A percentile compares a stretch with the other conserved stretches of the same genome.
phyloP scores from a whole-genome alignment of 2,329 filamentous ascomycete species.

The Gnomoniopsis sp. region DNA sequence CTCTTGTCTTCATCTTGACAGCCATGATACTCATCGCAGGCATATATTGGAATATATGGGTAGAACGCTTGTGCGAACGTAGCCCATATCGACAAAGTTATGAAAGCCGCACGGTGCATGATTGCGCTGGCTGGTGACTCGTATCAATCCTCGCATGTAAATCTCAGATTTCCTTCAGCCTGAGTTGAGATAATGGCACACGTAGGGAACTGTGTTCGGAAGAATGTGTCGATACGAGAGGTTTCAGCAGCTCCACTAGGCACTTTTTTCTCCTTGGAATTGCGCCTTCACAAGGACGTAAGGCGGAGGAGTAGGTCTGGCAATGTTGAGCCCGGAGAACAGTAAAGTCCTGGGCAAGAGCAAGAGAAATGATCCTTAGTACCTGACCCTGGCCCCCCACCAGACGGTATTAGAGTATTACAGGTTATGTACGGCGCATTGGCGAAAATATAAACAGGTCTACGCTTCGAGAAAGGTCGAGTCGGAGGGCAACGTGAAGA shows the following conservation, averaged over 20 bases:
- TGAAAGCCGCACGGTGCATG: constrained; percentile 40
- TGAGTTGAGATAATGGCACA: background rate
- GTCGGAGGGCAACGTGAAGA: background rate
- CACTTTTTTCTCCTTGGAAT: background rate
- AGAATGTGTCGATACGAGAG: background rate
- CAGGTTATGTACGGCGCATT: constrained; percentile 25
- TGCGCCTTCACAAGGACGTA: background rate
- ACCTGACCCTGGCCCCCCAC: constrained; percentile 22
- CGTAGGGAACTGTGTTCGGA: background rate
- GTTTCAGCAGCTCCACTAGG: too few species aligned
- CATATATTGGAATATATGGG: constrained; percentile 36
- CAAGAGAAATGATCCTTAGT: constrained; percentile 20
- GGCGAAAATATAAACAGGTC: constrained; percentile 10
- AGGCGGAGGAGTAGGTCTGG: too few species aligned
- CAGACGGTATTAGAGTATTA: constrained; percentile 26
- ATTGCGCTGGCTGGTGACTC: constrained; percentile 22
- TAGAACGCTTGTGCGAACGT: constrained; percentile 45
- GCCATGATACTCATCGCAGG: constrained; percentile 26
- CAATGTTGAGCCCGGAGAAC: constrained; percentile 1
- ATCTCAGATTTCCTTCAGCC: background rate
- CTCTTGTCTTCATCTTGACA: constrained; percentile 23
- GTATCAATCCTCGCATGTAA: background rate
- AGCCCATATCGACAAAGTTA: constrained; percentile 47
- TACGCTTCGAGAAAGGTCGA: background rate
- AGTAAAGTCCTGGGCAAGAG: constrained; percentile 8